Evolutionary conservation across 495 filamentous ascomycete genomes (phyloP).

Genomic region (Bacidia gigantensis): DNA sequence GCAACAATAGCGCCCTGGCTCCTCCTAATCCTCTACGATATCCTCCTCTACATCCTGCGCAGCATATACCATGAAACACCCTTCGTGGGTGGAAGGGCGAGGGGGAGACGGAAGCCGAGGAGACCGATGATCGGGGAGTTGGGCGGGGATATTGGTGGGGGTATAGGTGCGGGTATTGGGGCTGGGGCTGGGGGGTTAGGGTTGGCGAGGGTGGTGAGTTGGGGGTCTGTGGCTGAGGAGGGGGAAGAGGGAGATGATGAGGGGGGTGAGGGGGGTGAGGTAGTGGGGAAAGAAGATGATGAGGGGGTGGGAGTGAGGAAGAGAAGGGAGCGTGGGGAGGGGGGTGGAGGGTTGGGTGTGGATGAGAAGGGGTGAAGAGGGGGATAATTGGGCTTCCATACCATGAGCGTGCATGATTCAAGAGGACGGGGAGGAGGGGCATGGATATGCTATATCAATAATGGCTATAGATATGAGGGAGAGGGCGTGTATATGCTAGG

Average conservation of each 20-base stretch:
- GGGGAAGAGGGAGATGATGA: neutral
- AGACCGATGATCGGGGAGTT: constrained; percentile 47
- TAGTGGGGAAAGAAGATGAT: neutral
- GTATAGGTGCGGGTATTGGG: neutral
- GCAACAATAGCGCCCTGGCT: constrained; percentile 56
- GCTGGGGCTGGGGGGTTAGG: neutral
- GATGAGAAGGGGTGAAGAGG: neutral
- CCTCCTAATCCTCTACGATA: constrained; percentile 51
- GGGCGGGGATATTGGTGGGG: neutral
- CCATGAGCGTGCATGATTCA: neutral
- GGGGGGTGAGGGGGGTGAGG: neutral
- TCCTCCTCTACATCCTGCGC: constrained; percentile 50
- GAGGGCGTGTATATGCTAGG: too few relatives aligned
- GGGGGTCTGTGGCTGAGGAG: neutral
- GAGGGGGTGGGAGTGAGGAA: neutral
- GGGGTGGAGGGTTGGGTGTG: neutral
- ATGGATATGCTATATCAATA: too few relatives aligned
- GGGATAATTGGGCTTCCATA: neutral
- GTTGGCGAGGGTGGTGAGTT: neutral
- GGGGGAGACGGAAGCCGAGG: constrained; percentile 45
- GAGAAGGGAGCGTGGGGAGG: neutral
- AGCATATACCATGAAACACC: constrained; percentile 46
- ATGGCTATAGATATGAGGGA: too few relatives aligned
- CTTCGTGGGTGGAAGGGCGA: constrained; percentile 47
- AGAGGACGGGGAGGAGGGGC: too few relatives aligned